Evolutionary conservation across 2,329 filamentous ascomycete genomes (phyloP).

Genomic region (Macrophomina tecta): DNA sequence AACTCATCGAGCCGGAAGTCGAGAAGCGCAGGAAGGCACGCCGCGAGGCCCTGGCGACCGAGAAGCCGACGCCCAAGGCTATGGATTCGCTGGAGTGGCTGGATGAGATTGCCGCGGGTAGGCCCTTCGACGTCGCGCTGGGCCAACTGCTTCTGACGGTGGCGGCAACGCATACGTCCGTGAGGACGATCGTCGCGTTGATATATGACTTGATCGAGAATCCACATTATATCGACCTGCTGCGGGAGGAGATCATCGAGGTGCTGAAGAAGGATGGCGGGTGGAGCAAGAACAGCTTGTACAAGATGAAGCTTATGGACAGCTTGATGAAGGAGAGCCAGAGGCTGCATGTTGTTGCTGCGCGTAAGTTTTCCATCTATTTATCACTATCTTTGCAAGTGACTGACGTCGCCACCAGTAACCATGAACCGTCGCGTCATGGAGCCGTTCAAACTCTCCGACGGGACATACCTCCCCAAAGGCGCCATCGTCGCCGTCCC

Average conservation of each 20-base stretch:
- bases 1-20: conserved; percentile 45
- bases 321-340: conserved; percentile 44
- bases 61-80: conserved; percentile 33
- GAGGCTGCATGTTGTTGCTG: conserved; percentile 26
- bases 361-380: background rate
- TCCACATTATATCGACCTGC: conserved; percentile 35
- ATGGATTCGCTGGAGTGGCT: conserved; percentile 34
- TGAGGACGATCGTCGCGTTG: conserved; percentile 34
- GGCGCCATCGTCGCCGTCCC: too few relatives aligned
- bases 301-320: conserved; percentile 41
- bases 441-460: too few relatives aligned
- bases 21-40: conserved; percentile 32
- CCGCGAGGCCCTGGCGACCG: conserved; percentile 29
- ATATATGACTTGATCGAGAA: conserved; percentile 34
- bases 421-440: too few relatives aligned
- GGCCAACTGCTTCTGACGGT: conserved; percentile 30
- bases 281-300: conserved; percentile 39
- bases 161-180: conserved; percentile 35
- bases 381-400: too few relatives aligned
- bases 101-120: conserved; percentile 33
- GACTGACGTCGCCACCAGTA: too few relatives aligned
- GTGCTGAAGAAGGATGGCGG: conserved; percentile 35
- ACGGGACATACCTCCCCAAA: too few relatives aligned
- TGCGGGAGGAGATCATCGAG: conserved; percentile 36
- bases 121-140: conserved; percentile 27